Conservation (phyloP, 2,329 filamentous ascomycete genomes). For the Nemania serpens region DNA sequence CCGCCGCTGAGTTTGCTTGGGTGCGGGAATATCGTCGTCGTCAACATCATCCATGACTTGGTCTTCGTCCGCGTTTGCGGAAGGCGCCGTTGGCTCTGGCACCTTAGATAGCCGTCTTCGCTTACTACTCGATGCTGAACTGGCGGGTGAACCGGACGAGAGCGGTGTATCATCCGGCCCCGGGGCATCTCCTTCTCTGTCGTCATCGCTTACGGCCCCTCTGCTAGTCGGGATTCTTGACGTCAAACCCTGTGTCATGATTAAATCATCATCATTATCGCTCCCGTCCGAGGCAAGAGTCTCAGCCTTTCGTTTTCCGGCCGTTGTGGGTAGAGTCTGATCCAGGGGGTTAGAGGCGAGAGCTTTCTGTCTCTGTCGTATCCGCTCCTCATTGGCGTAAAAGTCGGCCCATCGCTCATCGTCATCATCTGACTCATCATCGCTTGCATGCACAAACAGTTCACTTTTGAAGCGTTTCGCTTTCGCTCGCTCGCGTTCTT, state of each 20-base stretch:
- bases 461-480: constrained; percentile 81
- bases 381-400: constrained; percentile 73
- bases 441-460: constrained; percentile 78
- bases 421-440: constrained; percentile 88
- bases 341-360: constrained; percentile 36
- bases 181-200: constrained; percentile 34
- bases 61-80: constrained; percentile 27
- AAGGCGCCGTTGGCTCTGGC: constrained; percentile 21
- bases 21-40: constrained; percentile 47
- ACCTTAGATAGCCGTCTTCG: constrained; percentile 38
- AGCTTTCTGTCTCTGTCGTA: constrained; percentile 59
- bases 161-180: constrained; percentile 46
- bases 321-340: constrained; percentile 22
- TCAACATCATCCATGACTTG: constrained; percentile 35
- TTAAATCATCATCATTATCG: constrained; percentile 39
- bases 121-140: constrained; percentile 32
- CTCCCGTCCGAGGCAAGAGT: constrained; percentile 37
- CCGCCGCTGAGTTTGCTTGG: constrained; percentile 44
- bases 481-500: constrained; percentile 76
- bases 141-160: constrained; percentile 46
- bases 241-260: constrained; percentile 32
- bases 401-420: constrained; percentile 68
- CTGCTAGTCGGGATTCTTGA: constrained; percentile 1
- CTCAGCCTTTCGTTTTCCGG: constrained; percentile 39
- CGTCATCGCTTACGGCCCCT: constrained; percentile 10